These are phyloP conservation scores for Emericellopsis atlantica DNA, from an alignment of 2,329 filamentous ascomycete species.

Conservation along the genomic window DNA sequence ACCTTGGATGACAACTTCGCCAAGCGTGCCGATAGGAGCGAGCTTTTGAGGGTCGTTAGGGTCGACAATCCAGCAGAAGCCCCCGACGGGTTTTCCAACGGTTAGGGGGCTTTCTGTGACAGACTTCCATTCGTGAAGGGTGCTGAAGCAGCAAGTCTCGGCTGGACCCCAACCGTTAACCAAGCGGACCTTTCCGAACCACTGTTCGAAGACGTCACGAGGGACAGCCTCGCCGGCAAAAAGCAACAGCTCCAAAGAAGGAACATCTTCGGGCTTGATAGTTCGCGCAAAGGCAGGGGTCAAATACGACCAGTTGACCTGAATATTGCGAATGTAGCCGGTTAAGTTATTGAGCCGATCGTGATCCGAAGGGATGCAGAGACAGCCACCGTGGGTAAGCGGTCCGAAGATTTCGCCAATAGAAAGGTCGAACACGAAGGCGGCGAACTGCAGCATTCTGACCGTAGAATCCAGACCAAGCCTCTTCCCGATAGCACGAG, in stretches of 20 bases:
- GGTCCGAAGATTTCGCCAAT: conserved; percentile 20
- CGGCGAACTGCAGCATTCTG: conserved; percentile 2
- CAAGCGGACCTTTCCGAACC: conserved; percentile 2
- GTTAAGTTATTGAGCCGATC: conserved; percentile 12
- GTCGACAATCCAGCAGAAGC: conserved; percentile 5
- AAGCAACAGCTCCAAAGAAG: conserved; percentile 2
- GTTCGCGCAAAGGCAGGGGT: conserved; percentile 1
- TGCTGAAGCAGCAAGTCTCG: conserved; percentile 4
- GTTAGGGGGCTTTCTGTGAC: neutral
- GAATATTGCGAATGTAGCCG: neutral
- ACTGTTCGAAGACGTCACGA: conserved; percentile 3
- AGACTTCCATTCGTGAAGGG: conserved; percentile 1
- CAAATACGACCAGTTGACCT: neutral
- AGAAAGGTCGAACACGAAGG: conserved; percentile 1
- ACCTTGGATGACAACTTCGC: conserved; percentile 6
- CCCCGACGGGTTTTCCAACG: conserved; percentile 4
- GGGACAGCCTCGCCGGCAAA: conserved; percentile 3
- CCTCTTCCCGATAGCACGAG: neutral
- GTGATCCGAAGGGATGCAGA: conserved; percentile 21
- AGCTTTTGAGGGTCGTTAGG: conserved; percentile 1
- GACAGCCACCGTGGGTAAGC: conserved; percentile 19
- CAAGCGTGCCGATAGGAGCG: conserved; percentile 4
- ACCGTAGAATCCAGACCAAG: neutral
- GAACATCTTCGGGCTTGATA: neutral
- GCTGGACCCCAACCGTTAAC: conserved; percentile 5